Percentiles rank a stretch among this genome's conserved stretches.
Conservation (phyloP, 177 flowering plant species). For the Vitis hybrid region DNA sequence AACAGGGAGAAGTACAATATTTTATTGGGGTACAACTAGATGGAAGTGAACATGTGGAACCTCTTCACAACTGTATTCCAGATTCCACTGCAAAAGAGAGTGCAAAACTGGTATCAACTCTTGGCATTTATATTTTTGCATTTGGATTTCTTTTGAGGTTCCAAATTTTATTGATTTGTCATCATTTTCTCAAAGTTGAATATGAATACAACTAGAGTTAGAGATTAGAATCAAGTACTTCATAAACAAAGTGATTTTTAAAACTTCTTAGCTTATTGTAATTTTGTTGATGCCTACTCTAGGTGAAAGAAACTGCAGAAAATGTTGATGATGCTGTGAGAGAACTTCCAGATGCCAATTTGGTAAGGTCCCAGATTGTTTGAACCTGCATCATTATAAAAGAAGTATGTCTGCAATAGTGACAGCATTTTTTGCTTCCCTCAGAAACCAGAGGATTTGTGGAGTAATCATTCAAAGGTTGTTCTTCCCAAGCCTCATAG, state of each 20-base stretch:
- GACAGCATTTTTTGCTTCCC: constrained; percentile 9
- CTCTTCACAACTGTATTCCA: constrained; percentile 78
- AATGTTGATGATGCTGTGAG: constrained; percentile 88
- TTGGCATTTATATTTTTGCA: constrained; percentile 6
- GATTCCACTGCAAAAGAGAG: constrained; percentile 64
- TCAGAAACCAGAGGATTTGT: constrained; percentile 95
- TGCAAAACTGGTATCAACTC: constrained; percentile 54
- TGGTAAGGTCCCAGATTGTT: constrained; percentile 39
- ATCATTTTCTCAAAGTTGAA: too few species aligned
- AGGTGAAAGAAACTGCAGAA: constrained; percentile 92
- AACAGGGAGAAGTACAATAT: constrained; percentile 96
- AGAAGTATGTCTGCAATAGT: background rate
- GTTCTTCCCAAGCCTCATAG: constrained; percentile 94
- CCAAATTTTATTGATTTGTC: background rate
- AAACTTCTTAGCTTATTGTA: background rate
- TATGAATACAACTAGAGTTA: too few species aligned
- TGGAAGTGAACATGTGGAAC: constrained; percentile 94
- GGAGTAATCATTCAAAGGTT: constrained; percentile 80
- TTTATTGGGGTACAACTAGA: constrained; percentile 99
- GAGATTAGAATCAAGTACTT: too few species aligned
- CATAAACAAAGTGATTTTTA: too few species aligned
- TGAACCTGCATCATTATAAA: background rate
- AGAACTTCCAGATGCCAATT: constrained; percentile 98
- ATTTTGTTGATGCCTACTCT: constrained; percentile 9
- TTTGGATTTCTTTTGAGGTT: background rate